These are phyloP conservation scores for Dendryphion nanum DNA, from an alignment of 2,329 filamentous ascomycete genomes.

Conservation along the genomic window DNA sequence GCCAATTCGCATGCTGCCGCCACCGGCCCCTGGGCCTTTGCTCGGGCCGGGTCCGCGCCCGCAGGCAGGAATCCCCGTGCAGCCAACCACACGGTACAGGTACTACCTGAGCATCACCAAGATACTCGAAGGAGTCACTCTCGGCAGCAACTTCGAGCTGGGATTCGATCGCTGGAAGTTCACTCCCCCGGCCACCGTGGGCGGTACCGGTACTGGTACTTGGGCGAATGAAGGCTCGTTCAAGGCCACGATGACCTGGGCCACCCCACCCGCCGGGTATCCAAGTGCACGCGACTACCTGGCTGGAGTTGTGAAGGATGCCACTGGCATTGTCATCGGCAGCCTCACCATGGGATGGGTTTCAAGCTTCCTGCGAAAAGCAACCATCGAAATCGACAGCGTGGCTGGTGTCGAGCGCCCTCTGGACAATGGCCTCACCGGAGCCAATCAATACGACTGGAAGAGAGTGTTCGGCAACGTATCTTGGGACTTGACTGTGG, in stretches of 20 bases:
- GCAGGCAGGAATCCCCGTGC: background rate
- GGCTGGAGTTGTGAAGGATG: background rate
- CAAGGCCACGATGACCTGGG: background rate
- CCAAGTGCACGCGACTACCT: background rate
- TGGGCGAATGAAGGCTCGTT: background rate
- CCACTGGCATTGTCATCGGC: background rate
- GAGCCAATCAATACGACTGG: background rate
- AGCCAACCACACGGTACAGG: background rate
- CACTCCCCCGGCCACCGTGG: no score
- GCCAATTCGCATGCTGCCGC: no score
- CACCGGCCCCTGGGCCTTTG: no score
- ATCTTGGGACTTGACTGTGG: background rate
- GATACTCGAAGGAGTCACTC: background rate
- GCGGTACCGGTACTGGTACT: no score
- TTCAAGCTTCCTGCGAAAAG: background rate
- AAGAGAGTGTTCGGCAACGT: background rate
- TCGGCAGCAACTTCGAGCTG: constrained; percentile 1
- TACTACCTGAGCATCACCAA: constrained; percentile 1
- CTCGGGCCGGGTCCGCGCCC: no score
- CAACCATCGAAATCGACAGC: background rate
- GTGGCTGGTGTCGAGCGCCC: background rate
- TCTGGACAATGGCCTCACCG: background rate
- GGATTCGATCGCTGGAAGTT: background rate
- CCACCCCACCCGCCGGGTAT: background rate
- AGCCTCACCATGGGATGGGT: background rate